These are phyloP conservation scores for Nepenthes alata DNA, from an alignment of 179 eudicot species.

Conservation along the genomic window DNA sequence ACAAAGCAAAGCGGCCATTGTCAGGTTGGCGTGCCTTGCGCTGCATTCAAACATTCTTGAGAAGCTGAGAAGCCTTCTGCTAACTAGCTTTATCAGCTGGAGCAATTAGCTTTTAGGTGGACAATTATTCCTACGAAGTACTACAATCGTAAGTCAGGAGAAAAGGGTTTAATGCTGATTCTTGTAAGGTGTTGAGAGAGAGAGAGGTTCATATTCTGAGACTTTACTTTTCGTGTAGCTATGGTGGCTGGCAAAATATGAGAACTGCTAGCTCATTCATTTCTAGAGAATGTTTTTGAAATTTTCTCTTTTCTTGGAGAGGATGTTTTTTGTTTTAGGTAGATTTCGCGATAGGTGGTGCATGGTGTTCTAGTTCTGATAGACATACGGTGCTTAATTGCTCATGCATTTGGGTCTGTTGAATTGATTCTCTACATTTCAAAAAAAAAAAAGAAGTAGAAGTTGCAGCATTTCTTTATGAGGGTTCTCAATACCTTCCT, in stretches of 20 bases:
- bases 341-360: constrained; percentile 2
- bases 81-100: too few species aligned
- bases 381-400: too few species aligned
- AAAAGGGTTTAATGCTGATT: too few species aligned
- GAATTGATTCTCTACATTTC: background rate
- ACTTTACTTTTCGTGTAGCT: constrained; percentile 38
- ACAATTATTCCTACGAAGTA: too few species aligned
- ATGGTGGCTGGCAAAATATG: constrained; percentile 44
- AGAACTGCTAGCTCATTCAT: constrained; percentile 26
- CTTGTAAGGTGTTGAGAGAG: background rate
- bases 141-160: too few species aligned
- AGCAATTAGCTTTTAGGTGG: too few species aligned
- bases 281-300: background rate
- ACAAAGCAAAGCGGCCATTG: constrained; percentile 24
- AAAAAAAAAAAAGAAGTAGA: too few species aligned
- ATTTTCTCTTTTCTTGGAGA: background rate
- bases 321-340: constrained; percentile 5
- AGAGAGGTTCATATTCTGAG: constrained; percentile 23
- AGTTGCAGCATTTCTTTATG: too few species aligned
- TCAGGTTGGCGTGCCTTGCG: constrained; percentile 49
- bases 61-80: too few species aligned
- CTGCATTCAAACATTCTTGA: background rate
- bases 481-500: too few species aligned
- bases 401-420: background rate
- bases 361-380: constrained; percentile 10